Percentiles rank a stretch among this genome's conserved stretches.
Evolutionary conservation across 2,329 filamentous ascomycete species (phyloP).

Genomic region (Diaporthe helianthi): DNA sequence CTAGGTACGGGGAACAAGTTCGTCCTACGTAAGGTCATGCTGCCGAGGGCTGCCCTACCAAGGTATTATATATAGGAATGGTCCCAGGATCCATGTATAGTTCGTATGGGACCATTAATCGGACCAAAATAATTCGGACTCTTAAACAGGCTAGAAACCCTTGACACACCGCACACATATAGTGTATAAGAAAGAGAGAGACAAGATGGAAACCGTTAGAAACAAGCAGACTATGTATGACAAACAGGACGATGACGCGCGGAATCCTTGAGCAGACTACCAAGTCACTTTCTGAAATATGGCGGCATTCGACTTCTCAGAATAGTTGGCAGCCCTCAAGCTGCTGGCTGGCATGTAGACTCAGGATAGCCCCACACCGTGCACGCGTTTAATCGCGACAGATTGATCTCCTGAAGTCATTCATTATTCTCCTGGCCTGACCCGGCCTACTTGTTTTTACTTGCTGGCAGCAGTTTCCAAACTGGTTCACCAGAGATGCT

Average conservation of each 20-base stretch:
- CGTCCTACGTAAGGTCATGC: neutral
- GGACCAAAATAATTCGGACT: neutral
- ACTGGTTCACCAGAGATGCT: neutral
- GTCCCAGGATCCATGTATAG: neutral
- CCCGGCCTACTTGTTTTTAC: neutral
- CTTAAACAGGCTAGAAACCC: neutral
- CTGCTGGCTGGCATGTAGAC: too few relatives aligned
- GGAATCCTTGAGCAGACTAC: neutral
- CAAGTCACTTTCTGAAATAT: neutral
- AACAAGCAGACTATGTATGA: neutral
- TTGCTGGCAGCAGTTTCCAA: neutral
- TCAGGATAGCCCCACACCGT: neutral
- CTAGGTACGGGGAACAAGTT: too few relatives aligned
- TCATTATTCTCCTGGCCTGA: neutral
- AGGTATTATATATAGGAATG: too few relatives aligned
- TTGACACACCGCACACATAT: neutral
- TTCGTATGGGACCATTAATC: neutral
- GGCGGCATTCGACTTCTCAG: neutral
- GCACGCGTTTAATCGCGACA: constrained; percentile 18
- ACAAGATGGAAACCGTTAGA: neutral
- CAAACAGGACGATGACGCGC: neutral
- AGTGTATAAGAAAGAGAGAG: too few relatives aligned
- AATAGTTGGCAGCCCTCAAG: neutral
- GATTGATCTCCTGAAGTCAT: neutral
- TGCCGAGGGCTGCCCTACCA: neutral